A percentile compares a stretch with the other conserved stretches of the same genome.
Conservation (phyloP, 2,329 filamentous ascomycete species). For the Mycosphaerella sp. region DNA sequence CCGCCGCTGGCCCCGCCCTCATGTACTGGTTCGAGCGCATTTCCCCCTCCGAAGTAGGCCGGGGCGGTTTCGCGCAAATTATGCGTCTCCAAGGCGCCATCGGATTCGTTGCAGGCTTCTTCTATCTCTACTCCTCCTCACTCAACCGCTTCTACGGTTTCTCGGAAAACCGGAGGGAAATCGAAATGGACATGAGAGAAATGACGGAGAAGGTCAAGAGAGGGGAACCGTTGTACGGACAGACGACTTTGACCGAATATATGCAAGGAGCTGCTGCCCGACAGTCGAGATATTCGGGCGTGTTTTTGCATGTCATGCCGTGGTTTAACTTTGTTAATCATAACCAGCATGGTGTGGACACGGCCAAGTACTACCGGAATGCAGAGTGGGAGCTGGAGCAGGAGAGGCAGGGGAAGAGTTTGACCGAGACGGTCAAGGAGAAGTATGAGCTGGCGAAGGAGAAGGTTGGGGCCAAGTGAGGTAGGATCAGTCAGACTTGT, state of each 20-base stretch:
- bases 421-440: conserved; percentile 4
- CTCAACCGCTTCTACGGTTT: conserved; percentile 88
- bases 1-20: conserved; percentile 64
- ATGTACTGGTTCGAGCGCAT: conserved; percentile 77
- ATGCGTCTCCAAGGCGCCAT: conserved; percentile 73
- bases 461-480: conserved; percentile 4
- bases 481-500: neutral
- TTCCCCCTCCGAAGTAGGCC: conserved; percentile 76
- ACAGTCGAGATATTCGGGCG: conserved; percentile 84
- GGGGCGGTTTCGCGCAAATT: conserved; percentile 71
- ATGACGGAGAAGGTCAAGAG: conserved; percentile 97
- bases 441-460: conserved; percentile 7
- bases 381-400: conserved; percentile 89
- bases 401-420: conserved; percentile 47
- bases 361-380: conserved; percentile 95
- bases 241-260: conserved; percentile 69
- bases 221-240: conserved; percentile 83
- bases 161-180: conserved; percentile 82
- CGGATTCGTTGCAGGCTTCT: conserved; percentile 69
- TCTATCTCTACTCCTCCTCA: conserved; percentile 79
- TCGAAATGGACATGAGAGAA: conserved; percentile 94
- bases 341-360: conserved; percentile 91
- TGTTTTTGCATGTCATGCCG: conserved; percentile 77
- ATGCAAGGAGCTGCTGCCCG: conserved; percentile 89
- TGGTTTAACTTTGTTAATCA: conserved; percentile 99